Evolutionary conservation across 495 filamentous ascomycete species (phyloP).

Genomic region (Podospora comata): DNA sequence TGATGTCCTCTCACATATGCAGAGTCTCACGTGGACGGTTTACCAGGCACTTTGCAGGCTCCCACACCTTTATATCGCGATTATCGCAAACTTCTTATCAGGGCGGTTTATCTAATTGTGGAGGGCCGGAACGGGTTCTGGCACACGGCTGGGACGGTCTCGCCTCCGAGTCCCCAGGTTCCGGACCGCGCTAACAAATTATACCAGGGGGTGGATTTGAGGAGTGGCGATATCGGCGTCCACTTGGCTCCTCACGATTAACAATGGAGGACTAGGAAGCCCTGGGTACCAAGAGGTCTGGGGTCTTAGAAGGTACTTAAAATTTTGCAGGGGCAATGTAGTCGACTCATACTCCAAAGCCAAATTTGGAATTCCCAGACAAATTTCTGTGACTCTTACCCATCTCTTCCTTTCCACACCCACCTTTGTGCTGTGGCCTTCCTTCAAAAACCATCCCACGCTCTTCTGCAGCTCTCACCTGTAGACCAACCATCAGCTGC

Average conservation of each 20-base stretch:
- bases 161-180: slow-evolving; percentile 4
- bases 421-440: slow-evolving; percentile 22
- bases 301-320: slow-evolving; percentile 2
- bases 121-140: slow-evolving; percentile 18
- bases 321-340: slow-evolving; percentile 16
- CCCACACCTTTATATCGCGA: neutral
- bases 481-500: neutral
- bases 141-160: slow-evolving; percentile 9
- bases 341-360: slow-evolving; percentile 26
- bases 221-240: neutral
- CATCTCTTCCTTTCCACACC: slow-evolving; percentile 25
- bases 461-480: neutral
- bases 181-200: neutral
- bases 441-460: slow-evolving; percentile 17
- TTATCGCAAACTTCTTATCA: slow-evolving; percentile 29
- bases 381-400: slow-evolving; percentile 36
- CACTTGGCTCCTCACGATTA: slow-evolving; percentile 14
- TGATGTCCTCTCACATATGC: slow-evolving; percentile 18
- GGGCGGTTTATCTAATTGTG: slow-evolving; percentile 33
- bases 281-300: neutral
- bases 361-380: slow-evolving; percentile 34
- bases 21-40: slow-evolving; percentile 21
- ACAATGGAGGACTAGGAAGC: slow-evolving; percentile 10
- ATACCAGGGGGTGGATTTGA: neutral
- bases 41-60: slow-evolving; percentile 8